Base-by-base conservation (phyloP, 495 filamentous ascomycete species). In the Aspergillus affinis region DNA sequence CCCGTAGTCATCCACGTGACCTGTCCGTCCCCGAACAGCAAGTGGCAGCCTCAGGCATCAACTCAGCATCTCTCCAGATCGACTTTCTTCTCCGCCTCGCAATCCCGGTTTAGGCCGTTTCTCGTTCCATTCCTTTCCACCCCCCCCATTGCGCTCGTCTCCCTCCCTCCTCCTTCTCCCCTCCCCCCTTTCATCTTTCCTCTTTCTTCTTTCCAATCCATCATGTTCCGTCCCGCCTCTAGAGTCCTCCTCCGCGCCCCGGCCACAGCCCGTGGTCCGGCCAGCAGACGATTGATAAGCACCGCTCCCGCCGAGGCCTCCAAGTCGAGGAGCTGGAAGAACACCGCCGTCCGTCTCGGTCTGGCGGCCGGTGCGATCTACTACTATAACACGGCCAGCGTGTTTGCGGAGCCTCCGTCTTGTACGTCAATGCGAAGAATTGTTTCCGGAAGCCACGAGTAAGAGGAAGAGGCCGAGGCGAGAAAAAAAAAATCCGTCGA, bases 331-430 rank as follows among this genome's bases (percentile, higher is more conserved):
- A 88, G 86, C 67, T 96, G 90, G 92, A 97, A 90, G 82, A 90
- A 84, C 65, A 81, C 84, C n/a, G 80, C 77, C 8, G 65, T 80
- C 58, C 82, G 93, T 73, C 87, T 90, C 82, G 91, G 86, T 55
- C 65, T 94, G 49, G 92, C 91, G n/a, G 77, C 72, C 52, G 92
- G 79, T 21, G 84, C 84, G n/a, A 71, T 96, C 32, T 98, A 97
- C 78, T 96, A 87, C 70, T 98, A 97, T 73, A 93, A 92, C 75
- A 97, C 92, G 46, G 92, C 86, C 71, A 83, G 83, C 61, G 79
- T 89, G 44, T 98, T 98, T 73, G 89, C 92, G 13, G 88, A 97
- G 69, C 86, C 93, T 74, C 85, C 88, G 32, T 75, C 82, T 55
- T 83, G 93, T 96, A 82, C 59, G 88, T 77, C n/a, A 46, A 52